Evolutionary conservation across 768 basidiomycete genomes (phyloP), one percentile per base, ranked within the genome.

Genomic region (Inosperma sp.): DNA sequence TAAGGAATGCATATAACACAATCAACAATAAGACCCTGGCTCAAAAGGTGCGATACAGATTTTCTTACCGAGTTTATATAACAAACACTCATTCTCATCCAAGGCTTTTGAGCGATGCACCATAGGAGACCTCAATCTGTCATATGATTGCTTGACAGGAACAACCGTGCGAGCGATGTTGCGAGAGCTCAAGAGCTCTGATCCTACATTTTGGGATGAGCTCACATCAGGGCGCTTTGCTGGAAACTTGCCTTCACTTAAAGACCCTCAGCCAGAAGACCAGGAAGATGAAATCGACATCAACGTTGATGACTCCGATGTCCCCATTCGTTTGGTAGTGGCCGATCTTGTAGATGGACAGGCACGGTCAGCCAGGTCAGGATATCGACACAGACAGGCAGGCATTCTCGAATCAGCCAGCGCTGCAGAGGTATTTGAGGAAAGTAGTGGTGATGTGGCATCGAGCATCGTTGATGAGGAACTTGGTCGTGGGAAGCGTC

Each of bases 81-180:
- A 17, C 40, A 26, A 14, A 42, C 41, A 8, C 17, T 27, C 14
- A n/a, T 21, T 29, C 14, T 45, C 30, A 27, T 17, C 21, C 21
- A 21, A 65, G 64, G 56, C 64, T 3, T 65, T 61, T 25, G 61
- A 59, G 26, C 23, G 53, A 4, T 65, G 64, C 53, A 33, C 35
- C 4, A 47, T 58, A 3, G 36, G 47, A 8, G 44, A 61, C 5
- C 55, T 54, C 57, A 55, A 66, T 41, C 60, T 64, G 8, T 67
- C 61, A 3, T 62, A 59, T n/a, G 56, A 58, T 3, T 53, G 48
- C 42, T 51, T 67, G 27, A 60, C 55, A 16, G 51, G 64, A 4
- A 48, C 45, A 22, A 30, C 43, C 17, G 54, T 52, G 23, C 49
- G 59, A 25, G 47, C 52, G 27, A 22, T n/a, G 14, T 42, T 62